A percentile compares a stretch with the other conserved stretches of the same genome.
Evolutionary conservation across 768 basidiomycete species (phyloP).

Genomic region (Coprinopsis sp.): DNA sequence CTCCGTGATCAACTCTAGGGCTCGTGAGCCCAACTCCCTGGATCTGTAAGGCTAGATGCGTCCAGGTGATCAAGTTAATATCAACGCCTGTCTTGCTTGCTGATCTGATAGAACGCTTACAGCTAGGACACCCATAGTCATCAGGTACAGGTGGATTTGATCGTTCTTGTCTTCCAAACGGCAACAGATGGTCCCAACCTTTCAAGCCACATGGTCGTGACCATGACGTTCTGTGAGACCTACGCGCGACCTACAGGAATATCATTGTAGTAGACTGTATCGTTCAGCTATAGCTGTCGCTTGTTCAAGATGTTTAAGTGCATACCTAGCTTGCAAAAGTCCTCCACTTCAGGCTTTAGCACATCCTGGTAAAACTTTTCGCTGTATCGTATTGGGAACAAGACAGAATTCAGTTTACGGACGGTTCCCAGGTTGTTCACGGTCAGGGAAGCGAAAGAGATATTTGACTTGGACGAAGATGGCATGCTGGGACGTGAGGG

Average conservation of each 20-base stretch:
- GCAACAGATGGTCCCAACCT: conserved; percentile 84
- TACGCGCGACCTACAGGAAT: conserved; percentile 49
- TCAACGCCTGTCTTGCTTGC: conserved; percentile 1
- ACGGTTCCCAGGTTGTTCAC: conserved; percentile 82
- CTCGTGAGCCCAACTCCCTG: conserved; percentile 67
- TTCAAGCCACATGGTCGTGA: conserved; percentile 15
- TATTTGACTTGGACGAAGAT: conserved; percentile 14
- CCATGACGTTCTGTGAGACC: conserved; percentile 7
- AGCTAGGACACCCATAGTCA: conserved; percentile 90
- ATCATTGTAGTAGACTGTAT: conserved; percentile 86
- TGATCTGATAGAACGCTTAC: conserved; percentile 41
- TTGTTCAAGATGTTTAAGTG: conserved; percentile 17
- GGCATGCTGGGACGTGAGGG: conserved; percentile 9
- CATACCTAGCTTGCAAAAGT: conserved; percentile 85
- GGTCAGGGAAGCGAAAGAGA: conserved; percentile 71
- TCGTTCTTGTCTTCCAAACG: conserved; percentile 68
- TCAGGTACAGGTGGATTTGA: conserved; percentile 64
- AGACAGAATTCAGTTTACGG: conserved; percentile 64
- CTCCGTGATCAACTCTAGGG: conserved; percentile 60
- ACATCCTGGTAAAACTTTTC: conserved; percentile 86
- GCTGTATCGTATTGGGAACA: conserved; percentile 87
- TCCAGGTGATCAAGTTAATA: conserved; percentile 10
- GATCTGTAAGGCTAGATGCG: conserved; percentile 85
- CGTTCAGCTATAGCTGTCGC: conserved; percentile 10
- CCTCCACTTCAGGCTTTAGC: conserved; percentile 69